Percentiles rank a stretch among this genome's conserved stretches.
These are phyloP conservation scores for Ophiostoma tasmaniense DNA, from an alignment of 2,329 filamentous ascomycete genomes.

Conservation along the genomic window DNA sequence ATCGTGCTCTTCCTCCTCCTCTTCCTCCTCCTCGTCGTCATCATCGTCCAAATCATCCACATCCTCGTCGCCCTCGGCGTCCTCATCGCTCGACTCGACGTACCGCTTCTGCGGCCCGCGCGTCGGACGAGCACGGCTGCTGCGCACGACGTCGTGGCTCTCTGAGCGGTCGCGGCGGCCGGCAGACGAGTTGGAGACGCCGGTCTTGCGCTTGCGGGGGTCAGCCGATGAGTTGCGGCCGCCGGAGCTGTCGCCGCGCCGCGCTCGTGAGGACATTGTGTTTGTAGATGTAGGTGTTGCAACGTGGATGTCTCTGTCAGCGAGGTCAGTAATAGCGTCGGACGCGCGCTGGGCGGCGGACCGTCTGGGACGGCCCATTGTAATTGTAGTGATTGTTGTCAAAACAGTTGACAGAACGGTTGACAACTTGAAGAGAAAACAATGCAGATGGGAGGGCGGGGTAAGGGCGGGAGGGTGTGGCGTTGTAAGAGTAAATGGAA, in stretches of 20 bases:
- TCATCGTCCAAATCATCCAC: conserved; percentile 13
- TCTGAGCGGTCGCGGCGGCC: conserved; percentile 32
- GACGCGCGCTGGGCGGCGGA: conserved; percentile 39
- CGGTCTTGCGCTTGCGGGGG: conserved; percentile 17
- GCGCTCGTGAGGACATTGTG: conserved; percentile 41
- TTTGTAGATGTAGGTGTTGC: conserved; percentile 27
- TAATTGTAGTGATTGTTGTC: background rate
- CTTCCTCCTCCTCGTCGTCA: conserved; percentile 16
- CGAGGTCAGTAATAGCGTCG: conserved; percentile 42
- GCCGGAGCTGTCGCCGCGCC: conserved; percentile 34
- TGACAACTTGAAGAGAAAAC: too few relatives aligned
- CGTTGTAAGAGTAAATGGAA: background rate
- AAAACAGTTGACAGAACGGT: background rate
- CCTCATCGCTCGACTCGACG: conserved; percentile 36
- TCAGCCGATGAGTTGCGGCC: conserved; percentile 35
- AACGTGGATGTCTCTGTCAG: conserved; percentile 35
- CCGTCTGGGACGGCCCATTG: conserved; percentile 43
- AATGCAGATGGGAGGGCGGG: background rate
- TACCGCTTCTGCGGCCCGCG: conserved; percentile 52
- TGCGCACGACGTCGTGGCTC: conserved; percentile 40
- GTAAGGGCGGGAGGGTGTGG: background rate
- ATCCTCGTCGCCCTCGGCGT: conserved; percentile 8
- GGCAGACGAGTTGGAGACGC: background rate
- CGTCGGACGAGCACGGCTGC: conserved; percentile 37
- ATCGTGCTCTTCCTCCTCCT: conserved; percentile 21